phyloP scores from a whole-genome alignment of 768 basidiomycete species.

The Boletellus ananas region DNA sequence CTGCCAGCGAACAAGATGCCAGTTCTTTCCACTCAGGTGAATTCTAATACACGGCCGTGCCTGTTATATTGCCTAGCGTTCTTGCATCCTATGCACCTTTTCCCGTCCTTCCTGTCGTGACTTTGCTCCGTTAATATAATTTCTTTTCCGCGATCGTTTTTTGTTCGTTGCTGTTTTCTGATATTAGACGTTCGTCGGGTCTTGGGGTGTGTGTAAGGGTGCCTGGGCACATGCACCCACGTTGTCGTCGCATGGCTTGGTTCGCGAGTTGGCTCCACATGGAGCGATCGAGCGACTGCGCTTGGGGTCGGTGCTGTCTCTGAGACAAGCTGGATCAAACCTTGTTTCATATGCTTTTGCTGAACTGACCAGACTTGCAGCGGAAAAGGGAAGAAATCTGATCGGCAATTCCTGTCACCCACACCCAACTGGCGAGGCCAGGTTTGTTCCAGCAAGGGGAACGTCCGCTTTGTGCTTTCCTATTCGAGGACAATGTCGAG shows the following conservation, averaged over 20 bases:
- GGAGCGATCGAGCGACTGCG: conserved; percentile 10
- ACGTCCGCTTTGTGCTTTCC: conserved; percentile 9
- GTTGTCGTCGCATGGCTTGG: conserved; percentile 15
- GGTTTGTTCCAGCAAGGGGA: conserved; percentile 2
- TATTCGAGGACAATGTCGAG: conserved; percentile 10
- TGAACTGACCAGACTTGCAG: neutral
- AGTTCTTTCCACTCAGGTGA: conserved; percentile 1
- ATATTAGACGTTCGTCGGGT: neutral
- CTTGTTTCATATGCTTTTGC: neutral
- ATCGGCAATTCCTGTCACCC: conserved; percentile 11
- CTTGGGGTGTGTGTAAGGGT: neutral
- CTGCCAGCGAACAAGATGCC: conserved; percentile 2
- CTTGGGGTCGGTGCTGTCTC: neutral
- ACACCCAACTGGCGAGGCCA: conserved; percentile 23
- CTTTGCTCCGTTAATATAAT: conserved; percentile 1
- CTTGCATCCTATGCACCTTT: conserved; percentile 2
- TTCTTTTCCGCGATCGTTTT: neutral
- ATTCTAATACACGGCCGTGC: conserved; percentile 4
- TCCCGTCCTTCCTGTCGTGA: neutral
- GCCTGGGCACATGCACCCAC: conserved; percentile 21
- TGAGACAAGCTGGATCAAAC: conserved; percentile 12
- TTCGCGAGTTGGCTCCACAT: neutral
- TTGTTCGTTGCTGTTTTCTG: neutral
- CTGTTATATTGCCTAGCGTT: neutral
- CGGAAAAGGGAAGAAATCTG: neutral